Base-by-base conservation (phyloP, 176 grass and related monocot genomes). In the Poa pratensis region DNA sequence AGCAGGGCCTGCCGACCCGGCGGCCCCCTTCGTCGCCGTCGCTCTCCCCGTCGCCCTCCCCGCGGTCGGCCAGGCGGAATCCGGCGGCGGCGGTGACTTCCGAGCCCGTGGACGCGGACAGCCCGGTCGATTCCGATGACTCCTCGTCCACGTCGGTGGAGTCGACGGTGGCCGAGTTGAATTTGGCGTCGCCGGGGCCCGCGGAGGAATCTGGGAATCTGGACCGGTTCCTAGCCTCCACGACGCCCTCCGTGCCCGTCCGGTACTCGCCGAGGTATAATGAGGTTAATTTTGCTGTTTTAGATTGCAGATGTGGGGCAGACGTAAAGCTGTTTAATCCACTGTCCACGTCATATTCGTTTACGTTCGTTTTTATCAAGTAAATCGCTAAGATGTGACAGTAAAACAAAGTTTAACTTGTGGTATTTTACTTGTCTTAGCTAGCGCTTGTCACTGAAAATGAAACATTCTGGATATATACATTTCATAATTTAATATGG, bases 161-260 rank as follows among this genome's bases (percentile, higher is more conserved):
- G 65, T 87, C 91, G 16, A 74, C 83, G 37, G 82, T 81, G 19
- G 11, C 24, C 27, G 80, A 88, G 2, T 45, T 67, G 70, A 85
- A 77, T 80, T 73, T 61, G 9, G 6, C 83, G 7, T 1, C 69
- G 19, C 5, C 28, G 43, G 69, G 6, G 46, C 22, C 54, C 6
- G 51, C 13, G 27, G 80, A 75, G 26, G 84, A 90, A 50, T 75
- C 76, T 67, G 92, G 85, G 83, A 98, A 98, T 88, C 78, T 98
- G 8, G 88, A 98, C 83, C 87, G 91, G 60, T 94, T 98, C 83
- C 86, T 98, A 35, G 43, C 91, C 60, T 90, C 89, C 37, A 98
- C 91, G 1, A 98, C 91, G 22, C 96, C 96, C 1, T 89, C 86
- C 1, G 91, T 98, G 13, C 90, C 82, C 3, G 88, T 72, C 23